phyloP scores from a whole-genome alignment of 345 rosid species.

The Salix arbutifolia region DNA sequence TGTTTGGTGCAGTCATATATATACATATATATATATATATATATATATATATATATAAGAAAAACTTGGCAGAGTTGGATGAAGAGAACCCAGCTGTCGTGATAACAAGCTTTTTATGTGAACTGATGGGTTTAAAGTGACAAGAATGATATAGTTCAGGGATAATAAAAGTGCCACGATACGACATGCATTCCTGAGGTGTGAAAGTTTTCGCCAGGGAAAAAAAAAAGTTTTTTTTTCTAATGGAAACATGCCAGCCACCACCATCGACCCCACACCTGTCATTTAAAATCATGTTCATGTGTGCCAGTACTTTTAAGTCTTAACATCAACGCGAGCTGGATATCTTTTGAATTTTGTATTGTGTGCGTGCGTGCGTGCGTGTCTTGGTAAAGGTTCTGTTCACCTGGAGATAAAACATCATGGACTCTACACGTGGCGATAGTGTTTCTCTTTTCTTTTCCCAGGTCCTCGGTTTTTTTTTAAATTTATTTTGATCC shows the following conservation, averaged over 20 bases:
- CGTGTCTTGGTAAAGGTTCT: too few relatives aligned
- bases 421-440: too few relatives aligned
- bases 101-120: not conserved
- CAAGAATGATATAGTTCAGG: not conserved
- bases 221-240: too few relatives aligned
- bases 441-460: too few relatives aligned
- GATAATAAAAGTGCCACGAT: not conserved
- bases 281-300: not conserved
- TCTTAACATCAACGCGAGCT: not conserved
- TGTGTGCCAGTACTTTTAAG: not conserved
- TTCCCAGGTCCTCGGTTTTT: too few relatives aligned
- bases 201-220: not conserved
- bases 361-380: not conserved
- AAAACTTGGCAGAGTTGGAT: too few relatives aligned
- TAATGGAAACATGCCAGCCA: not conserved
- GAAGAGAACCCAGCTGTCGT: too few relatives aligned
- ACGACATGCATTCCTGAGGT: not conserved
- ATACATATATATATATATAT: too few relatives aligned
- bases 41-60: too few relatives aligned
- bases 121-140: not conserved
- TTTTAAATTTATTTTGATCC: too few relatives aligned
- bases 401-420: too few relatives aligned
- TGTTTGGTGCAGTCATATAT: too few relatives aligned
- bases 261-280: not conserved
- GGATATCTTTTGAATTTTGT: not conserved